Base-by-base conservation (phyloP, 75 land plant species). In the Adiantum capillusveneris region DNA sequence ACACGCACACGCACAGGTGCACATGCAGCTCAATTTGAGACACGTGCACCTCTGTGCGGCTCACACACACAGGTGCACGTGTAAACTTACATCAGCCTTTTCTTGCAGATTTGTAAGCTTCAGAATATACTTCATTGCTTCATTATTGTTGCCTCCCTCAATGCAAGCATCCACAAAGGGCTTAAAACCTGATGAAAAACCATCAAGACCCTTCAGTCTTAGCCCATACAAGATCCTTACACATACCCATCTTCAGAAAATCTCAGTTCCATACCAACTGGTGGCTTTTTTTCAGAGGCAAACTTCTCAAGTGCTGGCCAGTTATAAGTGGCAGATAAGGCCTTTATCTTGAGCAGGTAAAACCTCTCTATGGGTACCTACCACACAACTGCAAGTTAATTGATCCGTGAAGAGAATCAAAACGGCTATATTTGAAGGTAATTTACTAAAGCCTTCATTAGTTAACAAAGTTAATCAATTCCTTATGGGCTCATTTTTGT, bases 151-250 rank as follows among this genome's bases (percentile, higher is more conserved):
- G 43, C 71, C 97, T 20, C 80, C 84, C 62, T 87, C 91, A 70
- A 90, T 79, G 62, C 99, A 95, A 28, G 93, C 99, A 67, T 95
- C 99, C 21, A 90, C 97, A 77, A 95, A 90, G 30, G 99, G 97
- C 61, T 79, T 82, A 62, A 65, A 90, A 25, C 99, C 99, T 95
- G 75, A 25, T 56, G 11, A 27, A 28, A 21, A 25, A 25, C 1
- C 30, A 37, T 30, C 11, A n/a, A n/a, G n/a, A n/a, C 37, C 3
- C 37, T 34, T 34, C 37, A 34, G 37, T 9, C 37, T 34, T 5
- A 3, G 3, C 37, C 3, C 37, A 5, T 34, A 5, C 37, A 34
- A 34, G 37, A 9, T 34, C 3, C 3, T 34, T 9, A 34, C 37
- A 34, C n/a, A n/a, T n/a, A n/a, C n/a, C n/a, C n/a, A n/a, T n/a